Evolutionary conservation across 805 yeast genomes (phyloP), one percentile per base, ranked within the genome.

Genomic region (Metschnikowia arizonensis): DNA sequence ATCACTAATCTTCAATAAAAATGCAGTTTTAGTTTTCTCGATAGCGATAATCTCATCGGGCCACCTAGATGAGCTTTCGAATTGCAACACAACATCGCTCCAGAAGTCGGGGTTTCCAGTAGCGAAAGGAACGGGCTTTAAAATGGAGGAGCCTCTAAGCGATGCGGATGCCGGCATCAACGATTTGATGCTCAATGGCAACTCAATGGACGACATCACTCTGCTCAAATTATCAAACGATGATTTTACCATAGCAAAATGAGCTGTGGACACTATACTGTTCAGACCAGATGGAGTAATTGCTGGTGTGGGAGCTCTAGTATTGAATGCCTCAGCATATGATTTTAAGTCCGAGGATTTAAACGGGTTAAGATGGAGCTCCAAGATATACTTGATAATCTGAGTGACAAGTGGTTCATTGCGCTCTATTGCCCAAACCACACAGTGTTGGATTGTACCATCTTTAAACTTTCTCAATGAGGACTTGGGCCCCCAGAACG

Each of bases 1-100:
- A 31, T 75, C 78, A 48, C 63, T 53, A 18, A 90, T 78, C 55
- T 85, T 85, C 44, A 93, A 62, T 55, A 91, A 68, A 54, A 93
- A 88, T 6, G 98, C 98, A 26, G 95, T 79, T 60, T 93, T 93
- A 12, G 96, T 85, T 57, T 85, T 83, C 62, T 93, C 98, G 44
- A 89, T 67, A 2, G 97, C 89, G 32, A 74, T 67, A 5, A 88
- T 62, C 61, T 93, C 97, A 63, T 87, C 95, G 2, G 99, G 99
- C 99, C 99, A 93, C 62, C 82, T 81, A n/a, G 79, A 75, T 2
- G 96, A 87, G 3, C 86, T 72, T 66, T 93, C 99, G 63, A 93
- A 88, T 64, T 90, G 96, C 30, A 93, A 61, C 8, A 93, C 74
- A 12, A 83, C 82, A 35, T 86, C 90, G 55, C 85, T 87, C 72